Base-by-base conservation (phyloP, 2,329 filamentous ascomycete genomes). In the Curvularia spicifera region DNA sequence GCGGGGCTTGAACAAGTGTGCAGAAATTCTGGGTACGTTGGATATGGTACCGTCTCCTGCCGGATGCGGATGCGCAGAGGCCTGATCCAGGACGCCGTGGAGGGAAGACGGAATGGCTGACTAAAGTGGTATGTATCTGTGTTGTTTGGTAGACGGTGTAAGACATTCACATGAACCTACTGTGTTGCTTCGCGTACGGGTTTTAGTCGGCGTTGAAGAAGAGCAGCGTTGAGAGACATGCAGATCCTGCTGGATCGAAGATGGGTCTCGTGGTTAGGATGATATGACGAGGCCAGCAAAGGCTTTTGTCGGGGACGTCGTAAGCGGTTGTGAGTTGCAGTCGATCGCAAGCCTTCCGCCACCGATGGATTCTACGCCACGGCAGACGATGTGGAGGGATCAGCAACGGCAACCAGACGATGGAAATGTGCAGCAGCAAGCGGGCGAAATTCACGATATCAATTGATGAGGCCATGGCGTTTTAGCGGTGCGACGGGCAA, bases 281-380 rank as follows among this genome's bases (percentile, higher is more conserved):
- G 31, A n/a, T 51, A 56, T 51, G 48, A 59, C 57, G 59, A 61
- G 59, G 56, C 48, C 54, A 39, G 59, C 33, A 49, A 56, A 49
- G 33, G 5, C 49, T 51, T 40, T 44, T 45, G 59, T 59, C 47
- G 51, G 51, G 45, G 43, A 42, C 40, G 50, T 57, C 55, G 50
- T 52, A 45, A 56, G 47, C 46, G 54, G 55, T 44, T 49, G 47
- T 61, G 59, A 56, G 49, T 53, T 53, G 59, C 49, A 51, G 56
- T 47, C 49, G 56, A 61, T 61, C 50, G 26, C 51, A 53, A 48
- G 28, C 59, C 24, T 24, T 53, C 37, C 43, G 56, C 59, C 55
- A 61, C 51, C 28, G 49, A 56, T 44, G 52, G 57, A 44, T 40
- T 22, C 45, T 46, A 48, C 45, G 40, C 44, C 40, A 48, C 52